A percentile compares a stretch with the other conserved stretches of the same genome.
Conservation (phyloP, 331 rosid genomes). For the Quercus lobata region DNA sequence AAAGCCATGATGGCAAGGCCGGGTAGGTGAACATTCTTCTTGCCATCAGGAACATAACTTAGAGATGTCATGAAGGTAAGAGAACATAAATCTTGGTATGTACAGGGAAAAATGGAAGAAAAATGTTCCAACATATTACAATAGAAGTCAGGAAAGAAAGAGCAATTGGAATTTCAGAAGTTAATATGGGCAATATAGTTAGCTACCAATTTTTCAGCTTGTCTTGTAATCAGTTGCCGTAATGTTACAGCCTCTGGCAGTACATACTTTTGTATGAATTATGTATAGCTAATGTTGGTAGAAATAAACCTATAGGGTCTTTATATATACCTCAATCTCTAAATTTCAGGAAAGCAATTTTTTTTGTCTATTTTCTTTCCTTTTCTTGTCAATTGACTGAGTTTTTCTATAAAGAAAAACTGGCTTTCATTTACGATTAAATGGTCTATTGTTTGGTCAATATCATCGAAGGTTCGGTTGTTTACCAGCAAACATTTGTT, state of each 20-base stretch:
- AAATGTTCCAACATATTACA: background rate
- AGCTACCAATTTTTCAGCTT: background rate
- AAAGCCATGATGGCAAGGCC: too few relatives aligned
- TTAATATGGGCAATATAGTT: background rate
- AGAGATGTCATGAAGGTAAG: background rate
- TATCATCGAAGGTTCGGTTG: too few relatives aligned
- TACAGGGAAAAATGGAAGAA: conserved; percentile 5
- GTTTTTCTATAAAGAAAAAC: too few relatives aligned
- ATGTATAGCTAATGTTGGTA: background rate
- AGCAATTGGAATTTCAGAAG: background rate
- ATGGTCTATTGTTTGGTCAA: too few relatives aligned
- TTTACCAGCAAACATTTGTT: too few relatives aligned
- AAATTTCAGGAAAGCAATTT: background rate
- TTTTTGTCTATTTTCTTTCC: too few relatives aligned
- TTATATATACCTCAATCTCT: background rate
- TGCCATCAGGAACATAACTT: too few relatives aligned
- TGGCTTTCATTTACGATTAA: too few relatives aligned
- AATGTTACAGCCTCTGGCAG: background rate
- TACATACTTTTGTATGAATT: background rate
- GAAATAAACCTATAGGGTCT: background rate
- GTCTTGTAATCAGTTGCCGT: background rate
- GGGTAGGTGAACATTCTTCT: too few relatives aligned
- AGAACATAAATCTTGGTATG: background rate
- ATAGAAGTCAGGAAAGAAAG: background rate
- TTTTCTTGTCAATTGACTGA: too few relatives aligned